Percentiles rank a stretch among this genome's conserved stretches.
Conservation (phyloP, 164 flowering plant species). For the Litsea cubeba region DNA sequence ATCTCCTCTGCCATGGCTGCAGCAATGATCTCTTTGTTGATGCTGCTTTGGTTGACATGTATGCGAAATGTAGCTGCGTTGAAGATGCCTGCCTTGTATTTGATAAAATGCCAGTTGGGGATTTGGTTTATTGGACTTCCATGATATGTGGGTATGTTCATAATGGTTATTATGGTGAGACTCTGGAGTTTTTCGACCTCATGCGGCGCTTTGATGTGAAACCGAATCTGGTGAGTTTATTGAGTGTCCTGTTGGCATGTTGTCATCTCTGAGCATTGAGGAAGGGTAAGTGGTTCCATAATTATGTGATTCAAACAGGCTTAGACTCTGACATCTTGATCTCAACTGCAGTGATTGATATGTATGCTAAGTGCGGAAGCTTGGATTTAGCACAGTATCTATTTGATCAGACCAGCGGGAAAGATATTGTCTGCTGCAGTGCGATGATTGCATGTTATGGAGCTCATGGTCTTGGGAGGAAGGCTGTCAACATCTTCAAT, state of each 20-base stretch:
- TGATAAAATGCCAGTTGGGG: conserved; percentile 15
- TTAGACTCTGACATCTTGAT: conserved; percentile 13
- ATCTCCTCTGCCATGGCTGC: conserved; percentile 11
- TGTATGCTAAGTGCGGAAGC: conserved; percentile 18
- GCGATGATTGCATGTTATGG: conserved; percentile 14
- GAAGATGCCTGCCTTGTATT: conserved; percentile 12
- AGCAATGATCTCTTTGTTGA: conserved; percentile 8
- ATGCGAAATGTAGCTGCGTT: conserved; percentile 13
- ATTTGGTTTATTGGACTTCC: conserved; percentile 18
- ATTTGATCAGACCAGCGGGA: conserved; percentile 12
- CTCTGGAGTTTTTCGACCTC: conserved; percentile 9
- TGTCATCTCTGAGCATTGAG: conserved; percentile 15
- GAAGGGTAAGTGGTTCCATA: conserved; percentile 17
- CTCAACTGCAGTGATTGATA: conserved; percentile 14
- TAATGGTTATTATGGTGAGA: conserved; percentile 12
- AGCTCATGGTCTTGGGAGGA: conserved; percentile 13
- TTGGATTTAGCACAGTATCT: conserved; percentile 10
- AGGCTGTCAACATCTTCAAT: conserved; percentile 7
- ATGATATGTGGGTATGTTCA: conserved; percentile 20
- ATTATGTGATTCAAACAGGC: conserved; percentile 9
- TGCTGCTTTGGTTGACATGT: conserved; percentile 18
- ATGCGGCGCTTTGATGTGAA: conserved; percentile 13
- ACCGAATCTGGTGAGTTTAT: conserved; percentile 14
- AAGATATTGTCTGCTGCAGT: conserved; percentile 18
- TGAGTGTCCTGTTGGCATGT: conserved; percentile 18